These are phyloP conservation scores for Aaosphaeria arxii DNA, from an alignment of 2,329 filamentous ascomycete species.

Conservation along the genomic window DNA sequence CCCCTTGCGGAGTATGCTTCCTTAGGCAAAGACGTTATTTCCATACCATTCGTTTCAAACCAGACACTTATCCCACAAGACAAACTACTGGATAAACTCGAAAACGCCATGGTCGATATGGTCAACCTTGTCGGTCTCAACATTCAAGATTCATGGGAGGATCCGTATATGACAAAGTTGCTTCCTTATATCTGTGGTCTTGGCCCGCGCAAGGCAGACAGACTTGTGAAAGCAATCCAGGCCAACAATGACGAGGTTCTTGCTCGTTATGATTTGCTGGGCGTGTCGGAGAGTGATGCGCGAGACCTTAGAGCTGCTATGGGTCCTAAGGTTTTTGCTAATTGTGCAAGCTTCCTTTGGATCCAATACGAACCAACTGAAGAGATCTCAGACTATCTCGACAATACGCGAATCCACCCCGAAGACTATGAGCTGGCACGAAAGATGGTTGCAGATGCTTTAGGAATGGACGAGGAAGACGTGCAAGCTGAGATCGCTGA, in stretches of 20 bases:
- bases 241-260: slow-evolving; percentile 83
- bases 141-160: slow-evolving; percentile 84
- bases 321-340: slow-evolving; percentile 89
- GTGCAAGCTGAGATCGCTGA: slow-evolving; percentile 93
- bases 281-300: slow-evolving; percentile 72
- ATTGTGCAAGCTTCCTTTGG: slow-evolving; percentile 92
- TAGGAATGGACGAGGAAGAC: slow-evolving; percentile 96
- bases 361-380: slow-evolving; percentile 85
- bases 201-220: slow-evolving; percentile 84
- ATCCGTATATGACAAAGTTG: slow-evolving; percentile 79
- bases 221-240: slow-evolving; percentile 85
- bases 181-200: slow-evolving; percentile 89
- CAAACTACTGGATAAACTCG: slow-evolving; percentile 79
- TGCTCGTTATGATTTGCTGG: slow-evolving; percentile 82
- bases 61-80: slow-evolving; percentile 87
- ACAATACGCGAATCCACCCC: slow-evolving; percentile 95
- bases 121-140: slow-evolving; percentile 96
- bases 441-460: slow-evolving; percentile 96
- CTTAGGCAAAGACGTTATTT: slow-evolving; percentile 81
- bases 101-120: slow-evolving; percentile 98
- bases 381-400: slow-evolving; percentile 81
- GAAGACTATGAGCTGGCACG: slow-evolving; percentile 97
- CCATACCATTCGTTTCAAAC: slow-evolving; percentile 83
- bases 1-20: slow-evolving; percentile 96
- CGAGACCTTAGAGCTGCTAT: slow-evolving; percentile 50